Evolutionary conservation across 495 filamentous ascomycete species (phyloP), one percentile per base, ranked within the genome.

Genomic region (Aspergillus haitiensis): DNA sequence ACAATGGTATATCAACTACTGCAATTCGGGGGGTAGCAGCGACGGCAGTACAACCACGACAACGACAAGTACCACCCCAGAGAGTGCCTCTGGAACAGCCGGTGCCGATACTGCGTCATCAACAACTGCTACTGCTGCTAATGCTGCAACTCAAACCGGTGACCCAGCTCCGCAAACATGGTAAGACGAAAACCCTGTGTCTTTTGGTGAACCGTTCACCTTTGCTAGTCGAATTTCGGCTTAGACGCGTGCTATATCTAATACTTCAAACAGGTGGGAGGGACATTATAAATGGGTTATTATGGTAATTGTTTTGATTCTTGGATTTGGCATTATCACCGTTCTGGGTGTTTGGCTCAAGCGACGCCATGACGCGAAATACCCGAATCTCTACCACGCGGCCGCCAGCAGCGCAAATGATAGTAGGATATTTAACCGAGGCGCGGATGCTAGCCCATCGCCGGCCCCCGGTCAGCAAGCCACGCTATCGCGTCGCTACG

Each of bases 221-320:
- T 13, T 12, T 18, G 4, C 34, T 10, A 16, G 21, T 27, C 21
- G 21, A 27, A 34, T 12, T 33, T 27, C 6, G 10, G 34, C 31
- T 39, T 40, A 7, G 35, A 53, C 7, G 49, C 57, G 42, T 59
- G 10, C 35, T 3, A 37, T 1, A 3, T 27, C 46, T 62, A 51
- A 65, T 49, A 44, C 10, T 2, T 56, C 15, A 27, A 27, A 11
- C 55, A 84, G 82, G 82, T 77, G 77, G 68, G 70, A 71, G 42
- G 67, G 70, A 9, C 82, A 84, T 60, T 83, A 79, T 68, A 62
- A 69, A 59, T 83, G 80, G 81, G 69, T 84, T 5, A 67, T 83
- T 58, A 74, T 86, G 78, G 35, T 82, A n/a, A 78, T 83, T 52
- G 70, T 84, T 31, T 69, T 84, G 10, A 60, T 72, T 33, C 39